These are phyloP conservation scores for Nigrospora osmanthi DNA, from an alignment of 2,329 filamentous ascomycete species.

Conservation along the genomic window DNA sequence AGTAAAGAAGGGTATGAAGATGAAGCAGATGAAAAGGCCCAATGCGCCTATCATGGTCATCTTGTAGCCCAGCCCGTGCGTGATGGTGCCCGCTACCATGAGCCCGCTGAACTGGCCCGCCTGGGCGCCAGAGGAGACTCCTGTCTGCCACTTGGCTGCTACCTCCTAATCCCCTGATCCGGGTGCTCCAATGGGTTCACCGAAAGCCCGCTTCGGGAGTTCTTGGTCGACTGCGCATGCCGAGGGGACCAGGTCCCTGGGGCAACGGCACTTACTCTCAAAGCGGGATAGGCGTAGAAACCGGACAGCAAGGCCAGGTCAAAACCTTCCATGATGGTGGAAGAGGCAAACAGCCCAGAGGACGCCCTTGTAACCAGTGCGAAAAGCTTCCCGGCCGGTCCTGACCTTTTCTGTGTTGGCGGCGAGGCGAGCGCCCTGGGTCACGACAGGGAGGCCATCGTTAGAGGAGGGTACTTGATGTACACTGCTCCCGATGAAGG, in stretches of 20 bases:
- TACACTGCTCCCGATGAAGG: not conserved
- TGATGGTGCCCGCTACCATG: constrained; percentile 27
- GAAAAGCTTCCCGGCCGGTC: constrained; percentile 3
- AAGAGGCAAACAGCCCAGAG: constrained; percentile 13
- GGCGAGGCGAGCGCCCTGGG: constrained; percentile 1
- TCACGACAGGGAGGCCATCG: not conserved
- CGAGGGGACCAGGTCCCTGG: not conserved
- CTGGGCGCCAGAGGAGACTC: constrained; percentile 27
- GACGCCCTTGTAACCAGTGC: constrained; percentile 7
- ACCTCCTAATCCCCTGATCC: constrained; percentile 23
- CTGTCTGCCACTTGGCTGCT: constrained; percentile 33
- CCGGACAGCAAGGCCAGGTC: constrained; percentile 21
- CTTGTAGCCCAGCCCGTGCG: constrained; percentile 25
- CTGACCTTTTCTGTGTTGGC: constrained; percentile 5
- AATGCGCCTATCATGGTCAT: constrained; percentile 27
- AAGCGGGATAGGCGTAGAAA: constrained; percentile 9
- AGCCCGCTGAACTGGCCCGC: constrained; percentile 34
- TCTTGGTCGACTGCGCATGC: not conserved
- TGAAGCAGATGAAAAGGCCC: constrained; percentile 21
- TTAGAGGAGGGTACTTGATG: too few relatives aligned
- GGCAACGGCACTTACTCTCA: not conserved
- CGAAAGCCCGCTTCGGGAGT: constrained; percentile 13
- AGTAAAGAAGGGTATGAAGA: constrained; percentile 30
- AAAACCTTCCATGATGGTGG: constrained; percentile 17
- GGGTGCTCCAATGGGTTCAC: constrained; percentile 6